phyloP scores from a whole-genome alignment of 2,329 filamentous ascomycete genomes.

The Pseudonectria foliicola region DNA sequence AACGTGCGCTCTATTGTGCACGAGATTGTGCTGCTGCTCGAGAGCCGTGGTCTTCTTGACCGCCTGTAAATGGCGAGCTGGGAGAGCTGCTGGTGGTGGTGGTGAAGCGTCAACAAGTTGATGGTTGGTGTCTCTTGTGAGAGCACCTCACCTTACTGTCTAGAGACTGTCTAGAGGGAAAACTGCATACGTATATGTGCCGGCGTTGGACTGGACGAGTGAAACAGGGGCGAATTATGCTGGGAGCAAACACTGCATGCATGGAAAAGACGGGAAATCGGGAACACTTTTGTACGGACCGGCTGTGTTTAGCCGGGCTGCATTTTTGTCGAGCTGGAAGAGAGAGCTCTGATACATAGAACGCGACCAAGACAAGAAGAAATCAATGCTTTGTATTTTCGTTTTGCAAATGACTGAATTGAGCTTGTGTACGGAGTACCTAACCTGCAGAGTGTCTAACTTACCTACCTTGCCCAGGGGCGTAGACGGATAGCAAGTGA shows the following conservation, averaged over 20 bases:
- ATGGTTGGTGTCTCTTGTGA: neutral
- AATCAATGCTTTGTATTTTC: no score
- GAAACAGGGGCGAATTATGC: slow-evolving; percentile 1
- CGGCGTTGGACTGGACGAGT: slow-evolving; percentile 1
- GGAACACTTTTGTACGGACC: no score
- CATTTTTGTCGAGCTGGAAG: no score
- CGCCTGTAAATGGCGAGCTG: slow-evolving; percentile 36
- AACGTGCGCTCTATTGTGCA: slow-evolving; percentile 90
- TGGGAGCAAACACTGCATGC: neutral
- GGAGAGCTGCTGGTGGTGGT: slow-evolving; percentile 2
- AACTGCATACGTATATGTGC: neutral
- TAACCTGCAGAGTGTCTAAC: no score
- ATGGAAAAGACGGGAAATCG: neutral
- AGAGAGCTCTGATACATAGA: no score
- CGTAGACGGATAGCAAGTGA: no score
- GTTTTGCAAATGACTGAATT: no score
- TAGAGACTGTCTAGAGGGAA: no score
- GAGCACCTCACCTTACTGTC: neutral
- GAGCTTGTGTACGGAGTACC: no score
- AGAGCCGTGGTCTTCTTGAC: slow-evolving; percentile 84
- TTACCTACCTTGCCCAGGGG: no score
- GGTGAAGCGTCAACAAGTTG: no score
- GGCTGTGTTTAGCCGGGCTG: neutral
- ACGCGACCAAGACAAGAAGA: no score
- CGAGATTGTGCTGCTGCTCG: slow-evolving; percentile 89